Percentiles rank a stretch among this genome's conserved stretches.
These are phyloP conservation scores for Kalaharituber pfeilii DNA, from an alignment of 2,329 filamentous ascomycete genomes.

Conservation along the genomic window DNA sequence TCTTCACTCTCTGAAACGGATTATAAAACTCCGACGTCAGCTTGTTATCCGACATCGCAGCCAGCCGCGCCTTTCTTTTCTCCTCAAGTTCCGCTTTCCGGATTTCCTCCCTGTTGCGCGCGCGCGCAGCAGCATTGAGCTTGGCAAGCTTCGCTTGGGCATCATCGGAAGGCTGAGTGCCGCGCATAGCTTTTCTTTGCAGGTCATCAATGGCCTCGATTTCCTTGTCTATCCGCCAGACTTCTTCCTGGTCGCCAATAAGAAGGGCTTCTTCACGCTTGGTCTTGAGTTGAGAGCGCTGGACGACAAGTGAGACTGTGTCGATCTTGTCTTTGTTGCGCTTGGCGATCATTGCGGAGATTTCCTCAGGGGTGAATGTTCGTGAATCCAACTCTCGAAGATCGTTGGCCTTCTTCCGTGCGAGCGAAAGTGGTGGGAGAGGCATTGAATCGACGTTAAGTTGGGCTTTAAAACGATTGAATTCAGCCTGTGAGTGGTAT, in stretches of 20 bases:
- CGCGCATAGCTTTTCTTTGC: constrained; percentile 46
- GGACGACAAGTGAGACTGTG: constrained; percentile 63
- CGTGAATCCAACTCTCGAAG: constrained; percentile 17
- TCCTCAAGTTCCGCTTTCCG: constrained; percentile 79
- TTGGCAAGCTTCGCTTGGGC: constrained; percentile 63
- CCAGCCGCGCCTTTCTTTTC: constrained; percentile 47
- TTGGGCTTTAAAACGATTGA: constrained; percentile 60
- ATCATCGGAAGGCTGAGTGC: constrained; percentile 32
- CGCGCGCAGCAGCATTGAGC: constrained; percentile 70
- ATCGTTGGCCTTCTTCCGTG: constrained; percentile 19
- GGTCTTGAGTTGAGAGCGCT: constrained; percentile 49
- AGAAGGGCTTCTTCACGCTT: constrained; percentile 49
- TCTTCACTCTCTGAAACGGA: constrained; percentile 44
- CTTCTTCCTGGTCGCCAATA: constrained; percentile 40
- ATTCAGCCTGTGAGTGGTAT: constrained; percentile 43
- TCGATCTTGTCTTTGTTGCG: constrained; percentile 56
- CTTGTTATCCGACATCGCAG: constrained; percentile 41
- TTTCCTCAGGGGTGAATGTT: constrained; percentile 18
- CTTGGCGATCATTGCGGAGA: constrained; percentile 17
- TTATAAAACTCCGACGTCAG: constrained; percentile 28
- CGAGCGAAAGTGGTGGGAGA: constrained; percentile 35
- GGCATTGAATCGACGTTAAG: constrained; percentile 54
- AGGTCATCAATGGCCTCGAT: constrained; percentile 43
- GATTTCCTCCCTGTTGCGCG: constrained; percentile 73
- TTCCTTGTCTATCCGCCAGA: constrained; percentile 37